Base-by-base conservation (phyloP, 768 basidiomycete genomes). In the Boletus vermiculosoides region DNA sequence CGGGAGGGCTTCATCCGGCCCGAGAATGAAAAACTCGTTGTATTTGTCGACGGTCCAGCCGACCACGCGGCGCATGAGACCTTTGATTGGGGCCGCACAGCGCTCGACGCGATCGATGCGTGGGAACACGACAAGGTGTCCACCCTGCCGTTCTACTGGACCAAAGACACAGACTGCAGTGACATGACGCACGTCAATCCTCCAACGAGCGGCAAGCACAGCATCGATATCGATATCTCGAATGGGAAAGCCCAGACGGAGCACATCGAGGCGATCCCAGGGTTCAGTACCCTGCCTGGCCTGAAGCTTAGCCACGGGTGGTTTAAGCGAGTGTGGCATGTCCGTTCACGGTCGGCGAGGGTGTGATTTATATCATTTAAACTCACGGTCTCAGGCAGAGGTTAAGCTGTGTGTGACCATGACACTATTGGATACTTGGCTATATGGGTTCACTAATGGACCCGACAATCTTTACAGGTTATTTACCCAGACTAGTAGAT, bases 81-180 rank as follows among this genome's bases (percentile, higher is more conserved):
- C 4, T 92, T 82, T 70, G 84, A 94, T 63, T 95, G 93, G 92
- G 93, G 92, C 4, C 71, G 66, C 22, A 90, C 87, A 1, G 82
- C 85, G 0, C 55, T 94, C 1, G 72, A 78, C 1, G 87, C 87
- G 1, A 64, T 94, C 30, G 81, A 85, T 10, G 65, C 66, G 9
- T 94, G 91, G 91, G 60, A 76, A 25, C 70, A 68, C 50, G 64
- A 71, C 40, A 61, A 73, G 57, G 47, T 72, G 15, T 54, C 61
- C 46, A 55, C 66, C 2, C 40, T 73, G 2, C 66, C 80, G 28
- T 87, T 80, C 61, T 68, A 80, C 56, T 87, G 85, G 85, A 76
- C 74, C 16, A 73, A 68, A 54, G 73, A 73, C 54, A 70, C 60
- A 50, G 75, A 77, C 36, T 73, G 69, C 31, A 70, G 71, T 12